phyloP scores from a whole-genome alignment of 768 basidiomycete genomes.

The Panaeolus cyanescens region DNA sequence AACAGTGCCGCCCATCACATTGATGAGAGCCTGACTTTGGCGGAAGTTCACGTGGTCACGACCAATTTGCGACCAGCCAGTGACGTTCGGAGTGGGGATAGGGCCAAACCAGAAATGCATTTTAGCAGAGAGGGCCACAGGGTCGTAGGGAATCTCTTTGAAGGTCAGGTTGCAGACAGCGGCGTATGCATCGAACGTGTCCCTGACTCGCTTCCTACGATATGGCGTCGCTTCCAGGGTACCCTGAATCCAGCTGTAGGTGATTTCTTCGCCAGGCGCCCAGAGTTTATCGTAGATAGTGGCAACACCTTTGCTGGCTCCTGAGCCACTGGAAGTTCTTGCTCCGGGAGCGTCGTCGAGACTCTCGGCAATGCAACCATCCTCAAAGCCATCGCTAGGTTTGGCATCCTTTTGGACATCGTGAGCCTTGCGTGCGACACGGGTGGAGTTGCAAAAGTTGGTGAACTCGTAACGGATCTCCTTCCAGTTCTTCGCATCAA shows the following conservation, averaged over 20 bases:
- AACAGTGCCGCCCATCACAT: slow-evolving; percentile 1
- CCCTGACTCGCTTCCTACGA: neutral
- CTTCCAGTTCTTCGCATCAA: slow-evolving; percentile 5
- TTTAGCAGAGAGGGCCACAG: neutral
- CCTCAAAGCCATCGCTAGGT: neutral
- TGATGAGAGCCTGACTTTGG: neutral
- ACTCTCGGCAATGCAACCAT: neutral
- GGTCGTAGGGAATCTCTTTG: neutral
- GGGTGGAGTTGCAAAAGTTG: slow-evolving; percentile 6
- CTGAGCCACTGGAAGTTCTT: neutral
- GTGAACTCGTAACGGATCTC: slow-evolving; percentile 10
- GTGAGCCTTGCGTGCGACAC: slow-evolving; percentile 6
- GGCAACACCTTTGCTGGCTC: neutral
- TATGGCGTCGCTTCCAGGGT: slow-evolving; percentile 3
- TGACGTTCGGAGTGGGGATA: neutral
- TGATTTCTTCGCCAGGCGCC: slow-evolving; percentile 11
- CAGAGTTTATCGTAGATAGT: slow-evolving; percentile 3
- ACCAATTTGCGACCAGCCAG: slow-evolving; percentile 6
- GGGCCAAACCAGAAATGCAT: slow-evolving; percentile 3
- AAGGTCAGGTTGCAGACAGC: slow-evolving; percentile 3
- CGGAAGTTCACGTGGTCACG: neutral
- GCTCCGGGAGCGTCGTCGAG: neutral
- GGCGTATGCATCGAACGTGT: slow-evolving; percentile 4
- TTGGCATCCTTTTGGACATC: neutral
- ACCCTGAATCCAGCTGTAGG: slow-evolving; percentile 9